These are phyloP conservation scores for Daldinia sp. DNA, from an alignment of 2,329 filamentous ascomycete species.

Conservation along the genomic window DNA sequence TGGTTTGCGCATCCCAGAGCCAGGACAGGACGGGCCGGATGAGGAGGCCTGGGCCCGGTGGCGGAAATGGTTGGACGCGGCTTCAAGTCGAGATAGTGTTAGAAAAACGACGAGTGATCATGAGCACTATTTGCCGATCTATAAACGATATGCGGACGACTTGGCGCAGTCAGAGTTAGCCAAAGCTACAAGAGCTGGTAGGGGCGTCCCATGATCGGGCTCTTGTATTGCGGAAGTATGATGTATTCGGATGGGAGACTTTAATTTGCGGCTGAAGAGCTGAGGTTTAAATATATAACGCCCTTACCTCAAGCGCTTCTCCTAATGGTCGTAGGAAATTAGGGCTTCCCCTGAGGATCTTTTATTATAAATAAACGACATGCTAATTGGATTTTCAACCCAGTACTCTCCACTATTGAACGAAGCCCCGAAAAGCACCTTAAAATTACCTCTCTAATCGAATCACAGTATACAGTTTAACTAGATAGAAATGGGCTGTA, in stretches of 20 bases:
- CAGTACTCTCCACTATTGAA: neutral
- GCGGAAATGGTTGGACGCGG: slow-evolving; percentile 71
- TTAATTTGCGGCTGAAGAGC: neutral
- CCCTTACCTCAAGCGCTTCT: neutral
- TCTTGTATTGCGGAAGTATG: neutral
- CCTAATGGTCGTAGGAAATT: too few relatives aligned
- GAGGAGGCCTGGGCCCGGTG: slow-evolving; percentile 72
- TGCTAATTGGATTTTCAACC: neutral
- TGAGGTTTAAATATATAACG: neutral
- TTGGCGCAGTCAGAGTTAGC: slow-evolving; percentile 71
- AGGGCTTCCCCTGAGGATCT: neutral
- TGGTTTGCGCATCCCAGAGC: slow-evolving; percentile 59
- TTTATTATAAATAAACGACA: neutral
- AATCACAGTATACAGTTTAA: neutral
- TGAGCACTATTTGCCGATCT: slow-evolving; percentile 75
- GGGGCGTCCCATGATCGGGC: slow-evolving; percentile 67
- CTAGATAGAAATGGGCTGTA: neutral
- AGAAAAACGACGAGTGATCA: slow-evolving; percentile 76
- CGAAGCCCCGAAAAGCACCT: neutral
- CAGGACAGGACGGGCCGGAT: slow-evolving; percentile 56
- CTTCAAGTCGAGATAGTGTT: slow-evolving; percentile 71
- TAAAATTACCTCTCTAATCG: too few relatives aligned
- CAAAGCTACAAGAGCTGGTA: slow-evolving; percentile 72
- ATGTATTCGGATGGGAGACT: neutral
- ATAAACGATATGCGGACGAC: slow-evolving; percentile 75